Conservation (phyloP, 164 flowering plant species). For the Macadamia tetraphylla region DNA sequence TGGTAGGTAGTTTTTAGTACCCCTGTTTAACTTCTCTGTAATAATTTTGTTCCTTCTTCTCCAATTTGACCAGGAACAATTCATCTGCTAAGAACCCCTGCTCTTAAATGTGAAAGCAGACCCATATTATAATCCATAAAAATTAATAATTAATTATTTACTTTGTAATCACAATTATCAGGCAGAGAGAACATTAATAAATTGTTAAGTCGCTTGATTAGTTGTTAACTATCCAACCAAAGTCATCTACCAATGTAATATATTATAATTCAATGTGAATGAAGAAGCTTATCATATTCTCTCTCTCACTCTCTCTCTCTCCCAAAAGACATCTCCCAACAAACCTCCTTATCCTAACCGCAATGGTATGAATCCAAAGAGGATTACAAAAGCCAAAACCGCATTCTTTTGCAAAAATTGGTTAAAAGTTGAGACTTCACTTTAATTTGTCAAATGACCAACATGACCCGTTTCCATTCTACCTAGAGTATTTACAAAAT, state of each 20-base stretch:
- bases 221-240: constrained; percentile 11
- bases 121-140: background rate
- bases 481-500: too few relatives aligned
- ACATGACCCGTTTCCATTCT: constrained; percentile 2
- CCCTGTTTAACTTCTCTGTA: constrained; percentile 13
- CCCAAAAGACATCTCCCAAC: constrained; percentile 13
- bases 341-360: constrained; percentile 12
- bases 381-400: constrained; percentile 4
- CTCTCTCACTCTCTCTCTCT: background rate
- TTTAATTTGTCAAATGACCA: background rate
- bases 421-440: background rate
- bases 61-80: constrained; percentile 27
- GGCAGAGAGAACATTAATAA: background rate
- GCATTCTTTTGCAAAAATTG: background rate
- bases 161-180: background rate
- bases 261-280: background rate
- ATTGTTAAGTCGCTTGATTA: background rate
- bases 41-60: constrained; percentile 11
- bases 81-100: constrained; percentile 6
- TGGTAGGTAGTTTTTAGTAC: constrained; percentile 27
- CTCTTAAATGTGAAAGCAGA: background rate
- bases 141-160: too few relatives aligned
- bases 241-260: constrained; percentile 8
- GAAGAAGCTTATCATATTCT: background rate
- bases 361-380: constrained; percentile 13